Conservation (phyloP, 208 protist species). For the Leptomonas seymouri region DNA sequence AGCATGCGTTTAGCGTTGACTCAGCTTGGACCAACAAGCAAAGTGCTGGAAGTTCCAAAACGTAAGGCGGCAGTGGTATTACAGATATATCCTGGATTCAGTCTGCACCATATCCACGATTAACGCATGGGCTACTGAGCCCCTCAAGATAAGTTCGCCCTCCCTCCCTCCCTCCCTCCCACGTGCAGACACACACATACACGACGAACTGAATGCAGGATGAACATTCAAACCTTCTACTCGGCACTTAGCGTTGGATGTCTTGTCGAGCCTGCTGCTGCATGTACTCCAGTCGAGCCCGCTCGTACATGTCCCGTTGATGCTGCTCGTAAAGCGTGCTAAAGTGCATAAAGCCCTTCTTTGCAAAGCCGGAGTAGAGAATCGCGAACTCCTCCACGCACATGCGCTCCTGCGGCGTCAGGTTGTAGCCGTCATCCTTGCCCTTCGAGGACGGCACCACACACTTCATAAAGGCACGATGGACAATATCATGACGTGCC, state of each 20-base stretch:
- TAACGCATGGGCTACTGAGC: no score
- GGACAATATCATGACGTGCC: conserved; percentile 58
- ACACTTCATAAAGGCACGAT: conserved; percentile 80
- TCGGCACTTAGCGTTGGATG: conserved; percentile 36
- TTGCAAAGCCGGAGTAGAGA: conserved; percentile 69
- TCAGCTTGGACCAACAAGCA: no score
- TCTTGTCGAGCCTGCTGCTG: conserved; percentile 64
- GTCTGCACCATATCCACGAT: no score
- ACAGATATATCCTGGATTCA: no score
- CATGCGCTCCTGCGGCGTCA: conserved; percentile 58
- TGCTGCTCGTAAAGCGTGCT: conserved; percentile 75
- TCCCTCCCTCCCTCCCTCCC: no score
- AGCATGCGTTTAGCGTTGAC: no score
- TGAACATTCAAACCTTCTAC: no score
- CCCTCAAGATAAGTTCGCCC: no score
- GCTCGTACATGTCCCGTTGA: conserved; percentile 73
- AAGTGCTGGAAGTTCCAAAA: no score
- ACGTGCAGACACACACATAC: no score
- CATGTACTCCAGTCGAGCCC: conserved; percentile 60
- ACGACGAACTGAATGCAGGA: no score
- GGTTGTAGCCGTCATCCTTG: conserved; percentile 48
- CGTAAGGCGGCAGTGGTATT: no score
- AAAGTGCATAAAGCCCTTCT: conserved; percentile 69
- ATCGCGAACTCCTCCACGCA: conserved; percentile 87
- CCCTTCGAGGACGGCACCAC: conserved; percentile 57